A percentile compares a stretch with the other conserved stretches of the same genome.
These are phyloP conservation scores for Leptographium lundbergii DNA, from an alignment of 2,329 filamentous ascomycete species.

Conservation along the genomic window DNA sequence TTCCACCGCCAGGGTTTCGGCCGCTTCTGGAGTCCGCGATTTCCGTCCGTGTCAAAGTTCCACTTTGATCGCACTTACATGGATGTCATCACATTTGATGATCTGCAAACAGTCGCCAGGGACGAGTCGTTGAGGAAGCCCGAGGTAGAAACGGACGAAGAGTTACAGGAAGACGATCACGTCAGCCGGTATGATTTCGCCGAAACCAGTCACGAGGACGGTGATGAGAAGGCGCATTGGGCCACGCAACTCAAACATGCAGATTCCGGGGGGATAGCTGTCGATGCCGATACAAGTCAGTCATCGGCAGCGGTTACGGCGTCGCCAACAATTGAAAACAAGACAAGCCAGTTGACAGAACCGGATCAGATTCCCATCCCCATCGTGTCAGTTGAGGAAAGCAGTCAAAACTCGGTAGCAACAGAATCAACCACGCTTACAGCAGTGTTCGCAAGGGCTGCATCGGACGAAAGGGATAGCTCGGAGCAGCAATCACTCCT, in stretches of 20 bases:
- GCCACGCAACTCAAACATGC: conserved; percentile 44
- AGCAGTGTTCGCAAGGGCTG: background rate
- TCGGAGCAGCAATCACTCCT: background rate
- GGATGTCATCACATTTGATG: conserved; percentile 55
- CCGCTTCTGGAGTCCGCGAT: conserved; percentile 61
- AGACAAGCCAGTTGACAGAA: background rate
- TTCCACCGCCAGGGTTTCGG: conserved; percentile 62
- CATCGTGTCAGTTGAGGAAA: background rate
- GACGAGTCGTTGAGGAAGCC: conserved; percentile 20
- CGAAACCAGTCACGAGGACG: conserved; percentile 27
- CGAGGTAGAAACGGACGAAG: background rate
- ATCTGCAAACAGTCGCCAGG: conserved; percentile 52
- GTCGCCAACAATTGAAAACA: conserved; percentile 6
- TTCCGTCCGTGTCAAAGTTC: conserved; percentile 63
- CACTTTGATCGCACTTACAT: conserved; percentile 61
- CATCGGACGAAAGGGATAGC: background rate
- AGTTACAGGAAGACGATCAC: background rate
- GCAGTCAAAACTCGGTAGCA: background rate
- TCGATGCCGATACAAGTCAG: conserved; percentile 33
- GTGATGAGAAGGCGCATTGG: conserved; percentile 50
- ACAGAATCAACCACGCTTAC: background rate
- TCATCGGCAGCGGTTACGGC: conserved; percentile 14
- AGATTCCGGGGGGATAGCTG: conserved; percentile 30
- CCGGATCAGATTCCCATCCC: background rate
- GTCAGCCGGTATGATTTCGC: no score